Base-by-base conservation (phyloP, 441 rosid species). In the Euphorbia schlechtendalii region DNA sequence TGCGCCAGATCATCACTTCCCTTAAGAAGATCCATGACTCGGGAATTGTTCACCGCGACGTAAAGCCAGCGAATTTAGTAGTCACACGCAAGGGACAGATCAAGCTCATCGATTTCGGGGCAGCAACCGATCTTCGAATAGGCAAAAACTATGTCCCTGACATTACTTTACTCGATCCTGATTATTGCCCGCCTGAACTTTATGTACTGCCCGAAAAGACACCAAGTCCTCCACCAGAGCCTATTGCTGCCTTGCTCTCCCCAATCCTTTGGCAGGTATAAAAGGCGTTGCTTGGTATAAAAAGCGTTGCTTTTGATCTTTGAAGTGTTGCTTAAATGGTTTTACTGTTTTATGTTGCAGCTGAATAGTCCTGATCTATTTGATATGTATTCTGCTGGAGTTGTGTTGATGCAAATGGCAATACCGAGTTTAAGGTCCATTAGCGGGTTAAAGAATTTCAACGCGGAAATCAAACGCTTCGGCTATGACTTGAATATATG, bases 221-320 rank as follows among this genome's bases (percentile, higher is more conserved):
- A n/a, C 99, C 96, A 0, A 84, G 81, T 58, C 99, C 97, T 67
- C 98, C 98, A 21, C 96, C 96, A 0, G 97, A 85, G 81, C 98
- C 98, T 0, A 78, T 90, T 58, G 99, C 97, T 48, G 96, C 99
- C 52, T 77, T 93, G 43, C 82, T 93, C 66, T 93, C 97, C 65
- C 99, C 99, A 3, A 77, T 93, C 71, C 62, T 88, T 7, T 90
- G 97, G 99, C 99, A 88, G 96, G 98, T 89, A n/a, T n/a, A n/a
- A n/a, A n/a, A n/a, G n/a, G n/a, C n/a, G n/a, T n/a, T n/a, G n/a
- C n/a, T n/a, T n/a, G n/a, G n/a, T n/a, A n/a, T n/a, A n/a, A n/a
- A n/a, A n/a, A n/a, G n/a, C 20, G 27, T 24, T 45, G 32, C 34
- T 0, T 64, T 15, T n/a, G 14, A 21, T 56, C 34, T 66, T 32